A percentile compares a stretch with the other conserved stretches of the same genome.
Conservation (phyloP, 441 rosid species). For the Jatropha multifida region DNA sequence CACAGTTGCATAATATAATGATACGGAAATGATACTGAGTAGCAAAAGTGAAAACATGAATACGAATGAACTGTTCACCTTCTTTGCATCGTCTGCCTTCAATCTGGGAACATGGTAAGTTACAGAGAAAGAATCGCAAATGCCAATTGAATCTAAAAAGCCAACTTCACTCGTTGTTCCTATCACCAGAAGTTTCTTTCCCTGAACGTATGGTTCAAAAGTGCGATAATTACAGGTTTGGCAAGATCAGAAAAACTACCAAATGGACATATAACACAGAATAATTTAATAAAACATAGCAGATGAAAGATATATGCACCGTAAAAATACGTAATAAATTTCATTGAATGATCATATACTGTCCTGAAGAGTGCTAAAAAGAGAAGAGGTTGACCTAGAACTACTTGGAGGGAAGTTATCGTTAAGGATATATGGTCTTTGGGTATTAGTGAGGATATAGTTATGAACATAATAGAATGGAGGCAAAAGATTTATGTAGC, state of each 20-base stretch:
- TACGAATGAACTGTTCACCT: constrained; percentile 41
- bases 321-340: background rate
- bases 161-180: constrained; percentile 94
- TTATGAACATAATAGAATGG: too few relatives aligned
- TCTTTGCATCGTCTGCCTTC: constrained; percentile 74
- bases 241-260: background rate
- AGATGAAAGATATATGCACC: background rate
- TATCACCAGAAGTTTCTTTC: constrained; percentile 83
- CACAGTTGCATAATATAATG: background rate
- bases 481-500: too few relatives aligned
- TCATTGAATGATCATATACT: background rate
- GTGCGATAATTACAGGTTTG: background rate
- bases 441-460: too few relatives aligned
- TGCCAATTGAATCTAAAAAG: constrained; percentile 78
- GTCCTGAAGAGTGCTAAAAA: too few relatives aligned
- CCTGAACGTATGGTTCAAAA: constrained; percentile 43
- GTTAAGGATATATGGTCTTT: too few relatives aligned
- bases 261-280: background rate
- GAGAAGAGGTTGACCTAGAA: too few relatives aligned
- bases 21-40: background rate
- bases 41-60: constrained; percentile 1
- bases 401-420: too few relatives aligned
- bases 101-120: constrained; percentile 71
- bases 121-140: constrained; percentile 76
- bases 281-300: background rate